These are phyloP conservation scores for Bipolaris victoriae DNA, from an alignment of 2,329 filamentous ascomycete species.

Conservation along the genomic window DNA sequence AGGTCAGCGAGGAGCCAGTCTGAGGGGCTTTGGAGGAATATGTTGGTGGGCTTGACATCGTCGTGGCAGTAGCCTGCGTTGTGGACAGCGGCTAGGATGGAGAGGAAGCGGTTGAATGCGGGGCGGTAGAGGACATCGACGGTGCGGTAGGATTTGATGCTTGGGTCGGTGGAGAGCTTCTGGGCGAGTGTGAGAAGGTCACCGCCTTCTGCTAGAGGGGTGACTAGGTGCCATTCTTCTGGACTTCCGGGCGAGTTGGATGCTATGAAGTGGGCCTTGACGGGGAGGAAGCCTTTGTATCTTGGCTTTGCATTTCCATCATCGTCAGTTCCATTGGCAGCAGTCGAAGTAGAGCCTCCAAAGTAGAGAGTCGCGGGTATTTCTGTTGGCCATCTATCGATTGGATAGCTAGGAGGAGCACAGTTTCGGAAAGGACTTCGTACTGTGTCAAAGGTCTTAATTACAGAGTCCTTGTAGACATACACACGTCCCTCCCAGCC, in stretches of 20 bases:
- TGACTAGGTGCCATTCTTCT: constrained; percentile 31
- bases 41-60: constrained; percentile 47
- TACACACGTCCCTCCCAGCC: constrained; percentile 37
- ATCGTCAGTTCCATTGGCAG: background rate
- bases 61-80: constrained; percentile 45
- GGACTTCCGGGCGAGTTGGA: constrained; percentile 9
- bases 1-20: constrained; percentile 46
- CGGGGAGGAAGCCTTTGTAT: constrained; percentile 23
- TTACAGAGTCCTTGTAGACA: constrained; percentile 28
- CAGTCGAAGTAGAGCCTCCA: constrained; percentile 8
- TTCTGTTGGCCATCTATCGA: constrained; percentile 33
- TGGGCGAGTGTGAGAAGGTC: constrained; percentile 20
- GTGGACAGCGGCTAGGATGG: constrained; percentile 35
- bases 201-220: constrained; percentile 25
- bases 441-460: constrained; percentile 36
- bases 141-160: constrained; percentile 7
- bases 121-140: constrained; percentile 40
- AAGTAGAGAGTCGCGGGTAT: constrained; percentile 35
- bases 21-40: constrained; percentile 33
- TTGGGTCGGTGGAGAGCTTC: constrained; percentile 2
- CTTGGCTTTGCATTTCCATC: background rate
- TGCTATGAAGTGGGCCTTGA: constrained; percentile 26
- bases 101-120: constrained; percentile 35
- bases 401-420: constrained; percentile 9
- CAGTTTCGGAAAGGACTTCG: constrained; percentile 38